Percentiles rank a stretch among this genome's conserved stretches.
phyloP scores from a whole-genome alignment of 306 rosid species.

The Lotus japonicus region DNA sequence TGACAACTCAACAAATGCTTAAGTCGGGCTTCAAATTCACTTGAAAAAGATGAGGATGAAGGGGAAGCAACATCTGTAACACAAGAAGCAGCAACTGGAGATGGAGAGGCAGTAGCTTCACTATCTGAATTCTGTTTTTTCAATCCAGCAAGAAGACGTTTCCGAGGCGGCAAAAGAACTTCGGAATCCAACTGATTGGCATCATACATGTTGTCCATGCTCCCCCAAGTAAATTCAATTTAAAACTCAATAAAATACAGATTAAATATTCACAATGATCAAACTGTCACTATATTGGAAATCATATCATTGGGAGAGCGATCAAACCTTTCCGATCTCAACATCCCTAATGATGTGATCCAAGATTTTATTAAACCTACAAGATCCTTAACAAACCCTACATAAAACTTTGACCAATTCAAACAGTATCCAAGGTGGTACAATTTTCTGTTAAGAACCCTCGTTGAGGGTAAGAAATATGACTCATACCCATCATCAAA shows the following conservation, averaged over 20 bases:
- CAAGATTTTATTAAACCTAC: slow-evolving; percentile 14
- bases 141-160: slow-evolving; percentile 95
- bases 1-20: slow-evolving; percentile 61
- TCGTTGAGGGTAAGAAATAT: slow-evolving; percentile 14
- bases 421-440: slow-evolving; percentile 17
- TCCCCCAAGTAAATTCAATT: slow-evolving; percentile 29
- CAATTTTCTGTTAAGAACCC: slow-evolving; percentile 12
- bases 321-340: slow-evolving; percentile 18
- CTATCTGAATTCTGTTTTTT: slow-evolving; percentile 67
- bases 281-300: slow-evolving; percentile 29
- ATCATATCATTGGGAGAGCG: slow-evolving; percentile 13
- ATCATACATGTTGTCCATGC: slow-evolving; percentile 78
- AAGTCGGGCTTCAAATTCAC: slow-evolving; percentile 56
- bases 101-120: slow-evolving; percentile 45
- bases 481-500: slow-evolving; percentile 14
- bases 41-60: slow-evolving; percentile 37
- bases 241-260: slow-evolving; percentile 28
- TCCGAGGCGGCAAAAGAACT: slow-evolving; percentile 92
- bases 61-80: slow-evolving; percentile 48
- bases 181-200: slow-evolving; percentile 77
- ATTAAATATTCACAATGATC: slow-evolving; percentile 28
- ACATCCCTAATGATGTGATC: slow-evolving; percentile 6
- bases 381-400: slow-evolving; percentile 26
- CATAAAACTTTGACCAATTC: slow-evolving; percentile 17
- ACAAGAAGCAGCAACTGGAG: slow-evolving; percentile 51